Evolutionary conservation across 2,329 filamentous ascomycete species (phyloP), one percentile per base, ranked within the genome.

Genomic region (Paraconiothyrium sp.): DNA sequence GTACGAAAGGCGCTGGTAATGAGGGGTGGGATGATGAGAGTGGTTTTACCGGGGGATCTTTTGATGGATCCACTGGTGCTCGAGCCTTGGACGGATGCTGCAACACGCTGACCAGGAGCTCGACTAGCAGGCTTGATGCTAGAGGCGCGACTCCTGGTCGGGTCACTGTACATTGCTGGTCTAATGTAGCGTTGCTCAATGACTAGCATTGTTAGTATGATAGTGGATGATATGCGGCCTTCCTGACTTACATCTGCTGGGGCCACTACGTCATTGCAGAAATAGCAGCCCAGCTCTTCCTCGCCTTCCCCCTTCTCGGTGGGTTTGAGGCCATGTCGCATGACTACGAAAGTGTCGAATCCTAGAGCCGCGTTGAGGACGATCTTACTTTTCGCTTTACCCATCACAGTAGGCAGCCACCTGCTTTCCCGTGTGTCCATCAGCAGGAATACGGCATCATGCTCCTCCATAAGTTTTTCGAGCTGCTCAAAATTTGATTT

Each of bases 161-260:
- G 2, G 95, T 99, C 22, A 99, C 95, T 0, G 95, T 99, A 79
- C 95, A 99, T 80, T 98, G 95, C 77, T 99, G 95, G 76, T 99
- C 95, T 11, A 99, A 88, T 0, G 95, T 98, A 70, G 94, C 92
- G 72, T 97, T 93, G 79, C 94, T 97, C 74, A 97, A 87, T 2
- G 93, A 97, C 92, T 97, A 57, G 22, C 24, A 32, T 32, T 62
- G 35, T 59, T 59, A 60, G 58, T 13, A 39, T 20, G 24, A 14
- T 24, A 16, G 27, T 30, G 41, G 47, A 24, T 32, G 48, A 54
- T 55, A 41, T 46, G 62, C 30, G 2, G 54, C 37, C 6, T 14
- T 6, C 11, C 13, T 35, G 16, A 85, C 90, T 88, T 82, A 97
- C 94, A 81, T 98, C 93, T 64, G 90, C 90, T 24, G 95, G 95